Evolutionary conservation across 208 protist species (phyloP).

Genomic region (Wallacemonas collosoma): DNA sequence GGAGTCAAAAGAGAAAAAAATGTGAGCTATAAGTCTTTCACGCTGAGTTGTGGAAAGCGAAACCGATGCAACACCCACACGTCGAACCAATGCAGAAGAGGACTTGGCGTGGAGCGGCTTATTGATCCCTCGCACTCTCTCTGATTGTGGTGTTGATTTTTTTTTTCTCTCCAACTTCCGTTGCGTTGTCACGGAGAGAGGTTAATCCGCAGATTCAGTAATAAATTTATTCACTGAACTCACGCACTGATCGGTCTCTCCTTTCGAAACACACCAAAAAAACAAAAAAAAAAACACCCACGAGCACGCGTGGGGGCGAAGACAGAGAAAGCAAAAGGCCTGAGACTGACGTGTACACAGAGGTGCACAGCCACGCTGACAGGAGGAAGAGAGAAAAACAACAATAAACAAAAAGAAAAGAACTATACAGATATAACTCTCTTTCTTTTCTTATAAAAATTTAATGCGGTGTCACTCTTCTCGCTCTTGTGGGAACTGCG

Average conservation of each 20-base stretch:
- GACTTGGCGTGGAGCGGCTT: no score
- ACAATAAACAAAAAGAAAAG: background rate
- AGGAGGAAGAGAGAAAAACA: background rate
- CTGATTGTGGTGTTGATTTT: no score
- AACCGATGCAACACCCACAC: no score
- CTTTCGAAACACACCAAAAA: background rate
- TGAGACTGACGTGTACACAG: background rate
- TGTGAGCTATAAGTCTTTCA: background rate
- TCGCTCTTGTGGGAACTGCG: background rate
- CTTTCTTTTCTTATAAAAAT: background rate
- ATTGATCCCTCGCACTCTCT: no score
- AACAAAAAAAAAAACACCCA: constrained; percentile 12
- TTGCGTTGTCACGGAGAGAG: background rate
- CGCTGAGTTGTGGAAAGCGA: no score
- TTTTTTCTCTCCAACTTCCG: no score
- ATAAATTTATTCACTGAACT: constrained; percentile 19
- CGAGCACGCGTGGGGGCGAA: background rate
- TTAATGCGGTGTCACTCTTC: background rate
- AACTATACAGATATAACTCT: background rate
- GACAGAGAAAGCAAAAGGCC: background rate
- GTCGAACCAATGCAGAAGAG: no score
- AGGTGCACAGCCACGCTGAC: no score
- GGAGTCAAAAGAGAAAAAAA: background rate
- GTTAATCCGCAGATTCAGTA: constrained; percentile 6
- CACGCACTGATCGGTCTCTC: background rate